Conservation (phyloP, 2,329 filamentous ascomycete genomes). For the Fusarium beomiforme region DNA sequence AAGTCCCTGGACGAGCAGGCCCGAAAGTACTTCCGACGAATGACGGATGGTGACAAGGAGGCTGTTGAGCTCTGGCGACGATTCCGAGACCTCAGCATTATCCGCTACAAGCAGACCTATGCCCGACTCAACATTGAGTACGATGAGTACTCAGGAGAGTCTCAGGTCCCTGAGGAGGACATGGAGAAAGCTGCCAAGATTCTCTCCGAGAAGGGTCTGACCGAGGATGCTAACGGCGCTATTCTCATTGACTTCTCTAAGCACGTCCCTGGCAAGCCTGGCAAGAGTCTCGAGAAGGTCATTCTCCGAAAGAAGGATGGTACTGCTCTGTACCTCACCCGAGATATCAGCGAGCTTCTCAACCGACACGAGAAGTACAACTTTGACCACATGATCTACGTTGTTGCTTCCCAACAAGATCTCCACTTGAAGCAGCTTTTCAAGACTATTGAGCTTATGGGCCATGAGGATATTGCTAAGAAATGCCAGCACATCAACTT, state of each 20-base stretch:
- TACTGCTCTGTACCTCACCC: conserved; percentile 80
- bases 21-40: conserved; percentile 75
- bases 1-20: conserved; percentile 78
- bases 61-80: conserved; percentile 71
- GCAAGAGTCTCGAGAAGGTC: conserved; percentile 75
- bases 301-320: conserved; percentile 79
- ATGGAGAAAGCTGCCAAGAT: conserved; percentile 72
- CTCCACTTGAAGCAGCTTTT: conserved; percentile 79
- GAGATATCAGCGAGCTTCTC: conserved; percentile 79
- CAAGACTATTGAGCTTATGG: conserved; percentile 80
- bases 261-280: conserved; percentile 71
- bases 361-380: conserved; percentile 70
- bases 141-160: conserved; percentile 78
- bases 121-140: conserved; percentile 76
- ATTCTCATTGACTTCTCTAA: conserved; percentile 78
- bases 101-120: conserved; percentile 74
- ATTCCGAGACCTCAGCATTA: conserved; percentile 74
- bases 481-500: conserved; percentile 82
- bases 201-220: conserved; percentile 71
- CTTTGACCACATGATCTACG: conserved; percentile 85
- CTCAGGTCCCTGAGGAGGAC: conserved; percentile 72
- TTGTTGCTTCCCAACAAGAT: conserved; percentile 77
- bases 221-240: conserved; percentile 76
- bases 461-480: conserved; percentile 71
- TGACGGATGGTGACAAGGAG: conserved; percentile 72